A percentile compares a stretch with the other conserved stretches of the same genome.
These are phyloP conservation scores for Carex cristatella DNA, from an alignment of 176 grass and related monocot genomes.

Conservation along the genomic window DNA sequence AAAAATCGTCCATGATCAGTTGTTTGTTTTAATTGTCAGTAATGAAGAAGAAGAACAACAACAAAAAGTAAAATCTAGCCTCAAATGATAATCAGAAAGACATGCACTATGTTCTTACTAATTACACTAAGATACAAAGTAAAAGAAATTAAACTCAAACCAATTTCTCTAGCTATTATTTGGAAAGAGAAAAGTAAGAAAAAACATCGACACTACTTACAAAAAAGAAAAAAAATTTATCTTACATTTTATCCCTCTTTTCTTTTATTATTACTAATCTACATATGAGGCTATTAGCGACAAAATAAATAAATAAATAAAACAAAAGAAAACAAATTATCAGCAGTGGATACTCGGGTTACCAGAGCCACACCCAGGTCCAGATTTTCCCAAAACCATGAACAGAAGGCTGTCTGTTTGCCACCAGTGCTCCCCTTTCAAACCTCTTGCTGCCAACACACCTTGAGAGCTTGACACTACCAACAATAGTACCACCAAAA, in stretches of 20 bases:
- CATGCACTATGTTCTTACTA: too few relatives aligned
- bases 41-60: too few relatives aligned
- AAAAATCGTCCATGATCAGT: too few relatives aligned
- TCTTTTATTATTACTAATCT: not conserved
- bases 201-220: not conserved
- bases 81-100: too few relatives aligned
- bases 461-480: not conserved
- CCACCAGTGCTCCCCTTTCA: not conserved
- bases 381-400: constrained; percentile 17
- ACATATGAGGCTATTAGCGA: not conserved
- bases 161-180: not conserved
- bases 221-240: not conserved
- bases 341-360: not conserved
- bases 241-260: not conserved
- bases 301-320: too few relatives aligned
- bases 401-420: constrained; percentile 22
- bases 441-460: constrained; percentile 1
- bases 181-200: not conserved
- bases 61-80: too few relatives aligned
- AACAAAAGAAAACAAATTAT: not conserved
- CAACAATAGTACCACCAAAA: constrained; percentile 1
- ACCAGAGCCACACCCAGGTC: not conserved
- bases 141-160: not conserved
- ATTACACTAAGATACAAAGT: not conserved
- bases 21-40: too few relatives aligned